These are phyloP conservation scores for Kodamaea lidongshanica DNA, from an alignment of 805 yeast species.

Conservation along the genomic window DNA sequence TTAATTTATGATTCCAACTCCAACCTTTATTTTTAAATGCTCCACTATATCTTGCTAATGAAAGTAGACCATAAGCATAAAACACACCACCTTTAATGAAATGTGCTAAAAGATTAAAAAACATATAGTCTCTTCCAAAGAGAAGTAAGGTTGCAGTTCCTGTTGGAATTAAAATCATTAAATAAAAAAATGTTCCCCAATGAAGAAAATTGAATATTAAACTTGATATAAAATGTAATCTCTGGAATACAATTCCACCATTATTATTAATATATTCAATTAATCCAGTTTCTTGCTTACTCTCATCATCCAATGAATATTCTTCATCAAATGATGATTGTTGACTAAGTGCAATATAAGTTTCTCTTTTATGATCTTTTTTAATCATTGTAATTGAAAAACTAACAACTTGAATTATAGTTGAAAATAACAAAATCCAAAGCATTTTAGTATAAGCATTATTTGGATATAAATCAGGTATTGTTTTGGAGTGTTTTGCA, in stretches of 20 bases:
- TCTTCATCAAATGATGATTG: slow-evolving; percentile 3
- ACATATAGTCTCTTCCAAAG: slow-evolving; percentile 59
- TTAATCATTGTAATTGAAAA: slow-evolving; percentile 40
- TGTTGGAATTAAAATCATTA: slow-evolving; percentile 52
- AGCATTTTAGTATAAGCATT: slow-evolving; percentile 69
- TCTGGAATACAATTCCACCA: not conserved
- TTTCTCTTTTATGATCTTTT: slow-evolving; percentile 29
- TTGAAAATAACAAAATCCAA: slow-evolving; percentile 48
- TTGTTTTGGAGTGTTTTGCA: slow-evolving; percentile 51
- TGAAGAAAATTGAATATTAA: slow-evolving; percentile 44
- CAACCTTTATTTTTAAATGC: slow-evolving; percentile 69
- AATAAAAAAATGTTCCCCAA: slow-evolving; percentile 58
- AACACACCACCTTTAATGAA: slow-evolving; percentile 95
- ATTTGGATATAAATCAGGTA: slow-evolving; percentile 64
- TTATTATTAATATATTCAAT: no score
- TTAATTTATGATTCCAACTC: slow-evolving; percentile 70
- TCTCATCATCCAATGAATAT: not conserved
- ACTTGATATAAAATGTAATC: not conserved
- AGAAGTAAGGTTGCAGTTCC: slow-evolving; percentile 62
- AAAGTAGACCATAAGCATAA: slow-evolving; percentile 62
- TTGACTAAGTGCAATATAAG: slow-evolving; percentile 1
- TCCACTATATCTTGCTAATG: slow-evolving; percentile 87
- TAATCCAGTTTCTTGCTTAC: no score
- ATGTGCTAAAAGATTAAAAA: slow-evolving; percentile 86
- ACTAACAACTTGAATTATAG: slow-evolving; percentile 47